Evolutionary conservation across 1,139 yeast genomes (phyloP), one percentile per base, ranked within the genome.

Genomic region (Arxiozyma slooffiae): DNA sequence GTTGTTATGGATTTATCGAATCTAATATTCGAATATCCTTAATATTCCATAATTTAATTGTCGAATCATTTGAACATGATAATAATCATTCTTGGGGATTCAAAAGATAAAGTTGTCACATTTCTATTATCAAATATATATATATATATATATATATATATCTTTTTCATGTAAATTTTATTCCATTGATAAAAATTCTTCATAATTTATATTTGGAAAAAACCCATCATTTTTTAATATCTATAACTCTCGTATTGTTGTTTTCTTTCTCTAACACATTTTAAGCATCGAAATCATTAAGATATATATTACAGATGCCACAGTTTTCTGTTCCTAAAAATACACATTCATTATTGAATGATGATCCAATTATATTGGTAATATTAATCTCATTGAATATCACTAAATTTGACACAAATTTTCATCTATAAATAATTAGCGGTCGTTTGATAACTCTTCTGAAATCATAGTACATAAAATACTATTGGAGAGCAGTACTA

Each of bases 321-420:
- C 66, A 65, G 39, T 61, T 63, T 44, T 57, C 63, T 16, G 59
- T 52, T n/a, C 65, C 64, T 14, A 58, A 37, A 41, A 57, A 61
- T 5, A 61, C n/a, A 38, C 52, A 46, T 14, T 57, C 55, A 2
- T 54, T 53, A 45, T 60, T 57, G n/a, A 52, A 50, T 4, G 59
- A 56, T 14, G 60, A 52, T 2, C 53, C 49, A 7, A 55, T 49
- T n/a, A 62, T 30, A 14, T 57, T 44, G 3, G 57, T 51, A 4
- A 61, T 53, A 40, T 60, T 57, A 7, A 60, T 42, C 44, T 58
- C 59, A 38, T 56, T 61, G 45, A 56, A 58, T 17, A 54, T 40
- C 4, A 58, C 49, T 4, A 58, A 50, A 22, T 47, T 51, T 8
- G 51, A 40, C 16, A 40, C 16, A 61, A 49, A 30, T 60, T 58